A percentile compares a stretch with the other conserved stretches of the same genome.
phyloP scores from a whole-genome alignment of 2,329 filamentous ascomycete species.

The Tolypocladium cylindrosporum region DNA sequence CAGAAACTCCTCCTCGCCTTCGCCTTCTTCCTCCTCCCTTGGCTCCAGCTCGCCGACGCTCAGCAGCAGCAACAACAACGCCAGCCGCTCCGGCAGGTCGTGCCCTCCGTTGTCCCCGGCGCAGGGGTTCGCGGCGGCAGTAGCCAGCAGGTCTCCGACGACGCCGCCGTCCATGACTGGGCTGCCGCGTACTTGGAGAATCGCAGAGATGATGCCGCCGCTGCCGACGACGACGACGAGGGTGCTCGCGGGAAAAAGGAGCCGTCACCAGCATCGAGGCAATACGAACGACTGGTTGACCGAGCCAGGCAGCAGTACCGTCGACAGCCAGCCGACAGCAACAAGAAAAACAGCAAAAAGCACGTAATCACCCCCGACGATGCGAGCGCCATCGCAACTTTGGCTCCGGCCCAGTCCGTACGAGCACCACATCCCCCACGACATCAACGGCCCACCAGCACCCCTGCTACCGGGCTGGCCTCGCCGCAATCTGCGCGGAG shows the following conservation, averaged over 20 bases:
- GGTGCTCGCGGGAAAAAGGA: background rate
- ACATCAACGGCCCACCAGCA: slow-evolving; percentile 44
- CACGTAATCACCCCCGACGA: slow-evolving; percentile 41
- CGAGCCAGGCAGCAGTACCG: background rate
- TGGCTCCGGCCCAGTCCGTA: slow-evolving; percentile 93
- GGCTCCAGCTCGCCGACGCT: slow-evolving; percentile 46
- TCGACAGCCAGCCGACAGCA: slow-evolving; percentile 9
- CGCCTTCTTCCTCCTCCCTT: slow-evolving; percentile 47
- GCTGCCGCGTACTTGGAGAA: slow-evolving; percentile 12
- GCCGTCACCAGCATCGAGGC: background rate
- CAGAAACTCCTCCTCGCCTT: slow-evolving; percentile 42
- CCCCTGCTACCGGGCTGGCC: slow-evolving; percentile 54
- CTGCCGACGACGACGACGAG: slow-evolving; percentile 4
- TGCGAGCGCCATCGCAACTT: slow-evolving; percentile 95
- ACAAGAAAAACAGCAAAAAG: slow-evolving; percentile 13
- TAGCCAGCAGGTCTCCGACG: slow-evolving; percentile 16
- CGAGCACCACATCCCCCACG: slow-evolving; percentile 77
- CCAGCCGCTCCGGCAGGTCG: background rate
- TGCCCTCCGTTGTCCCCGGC: background rate
- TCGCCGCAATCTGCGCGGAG: slow-evolving; percentile 91
- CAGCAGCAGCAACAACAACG: slow-evolving; percentile 43
- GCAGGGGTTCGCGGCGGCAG: slow-evolving; percentile 9
- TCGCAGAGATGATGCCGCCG: slow-evolving; percentile 9
- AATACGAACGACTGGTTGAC: slow-evolving; percentile 7
- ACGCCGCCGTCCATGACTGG: slow-evolving; percentile 18